Base-by-base conservation (phyloP, 2,329 filamentous ascomycete species). In the Plenodomus biglobosus region DNA sequence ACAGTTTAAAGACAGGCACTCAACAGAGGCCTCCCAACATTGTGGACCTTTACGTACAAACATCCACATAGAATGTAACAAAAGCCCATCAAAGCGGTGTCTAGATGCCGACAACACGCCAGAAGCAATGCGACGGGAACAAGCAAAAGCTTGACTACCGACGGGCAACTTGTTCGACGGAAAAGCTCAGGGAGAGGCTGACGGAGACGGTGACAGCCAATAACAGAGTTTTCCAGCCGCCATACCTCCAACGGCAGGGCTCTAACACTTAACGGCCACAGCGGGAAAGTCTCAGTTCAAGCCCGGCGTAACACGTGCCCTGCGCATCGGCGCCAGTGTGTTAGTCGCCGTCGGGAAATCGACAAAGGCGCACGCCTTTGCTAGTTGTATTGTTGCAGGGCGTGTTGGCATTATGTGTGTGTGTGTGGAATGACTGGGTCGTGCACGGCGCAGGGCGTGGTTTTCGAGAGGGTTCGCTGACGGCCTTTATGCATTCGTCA, bases 41-140 rank as follows among this genome's bases (percentile, higher is more conserved):
- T 19, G 16, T 34, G 18, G 22, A 34, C 38, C 52, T 59, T n/a
- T 59, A 59, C 56, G 56, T 59, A 59, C 56, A 57, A 59, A 42
- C 56, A 59, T 59, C 54, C 56, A 55, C 56, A 49, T 39, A 24
- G 11, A 42, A 49, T 48, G 53, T 43, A 38, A 55, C 43, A 32
- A 32, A 32, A 15, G 27, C 6, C 6, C 7, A 10, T 3, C 3
- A 32, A 10, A 48, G 35, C 47, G 51, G 40, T 34, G 37, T 57
- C 54, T 55, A 52, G 54, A 50, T 24, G 41, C 43, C 36, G 50
- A 16, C 27, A 24, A 22, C 45, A 37, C 34, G 32, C 15, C n/a
- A n/a, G 35, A 35, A 22, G 15, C 20, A 15, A 11, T 15, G 27
- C 27, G 27, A 34, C 24, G 46, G 21, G 8, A 40, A 37, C 18